A percentile compares a stretch with the other conserved stretches of the same genome.
Evolutionary conservation across 2,329 filamentous ascomycete species (phyloP).

Genomic region (Dactylellina sp.): DNA sequence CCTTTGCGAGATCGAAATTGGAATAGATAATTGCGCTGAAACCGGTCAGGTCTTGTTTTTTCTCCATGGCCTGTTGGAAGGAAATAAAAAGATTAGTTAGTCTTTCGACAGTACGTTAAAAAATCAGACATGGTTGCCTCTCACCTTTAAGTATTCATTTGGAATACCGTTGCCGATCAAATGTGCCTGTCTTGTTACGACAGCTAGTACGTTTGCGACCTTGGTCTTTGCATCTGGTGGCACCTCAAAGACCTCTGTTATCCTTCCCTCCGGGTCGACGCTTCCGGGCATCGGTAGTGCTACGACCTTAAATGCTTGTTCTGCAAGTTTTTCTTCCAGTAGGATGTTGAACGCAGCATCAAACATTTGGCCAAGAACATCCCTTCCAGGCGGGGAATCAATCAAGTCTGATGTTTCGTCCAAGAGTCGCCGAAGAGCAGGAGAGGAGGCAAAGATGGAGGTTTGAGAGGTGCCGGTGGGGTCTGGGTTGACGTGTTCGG

Average conservation of each 20-base stretch:
- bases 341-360: constrained; percentile 88
- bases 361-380: constrained; percentile 85
- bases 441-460: constrained; percentile 64
- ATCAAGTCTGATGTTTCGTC: constrained; percentile 97
- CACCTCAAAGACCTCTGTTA: constrained; percentile 69
- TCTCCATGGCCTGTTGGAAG: constrained; percentile 75
- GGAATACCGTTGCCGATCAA: constrained; percentile 82
- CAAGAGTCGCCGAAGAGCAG: constrained; percentile 81
- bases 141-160: constrained; percentile 74
- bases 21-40: constrained; percentile 90
- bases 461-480: constrained; percentile 62
- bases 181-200: constrained; percentile 90
- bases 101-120: constrained; percentile 58
- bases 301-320: constrained; percentile 78
- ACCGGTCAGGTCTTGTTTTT: constrained; percentile 79
- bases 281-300: constrained; percentile 60
- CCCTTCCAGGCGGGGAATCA: constrained; percentile 89
- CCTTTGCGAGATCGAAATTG: constrained; percentile 72
- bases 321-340: constrained; percentile 82
- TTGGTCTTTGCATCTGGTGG: constrained; percentile 69
- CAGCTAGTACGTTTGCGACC: constrained; percentile 88
- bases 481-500: constrained; percentile 66
- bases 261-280: constrained; percentile 61
- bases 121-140: constrained; percentile 58
- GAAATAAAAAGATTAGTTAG: constrained; percentile 64